These are phyloP conservation scores for Geotrichum siamense DNA, from an alignment of 1,139 yeast species.

Conservation along the genomic window DNA sequence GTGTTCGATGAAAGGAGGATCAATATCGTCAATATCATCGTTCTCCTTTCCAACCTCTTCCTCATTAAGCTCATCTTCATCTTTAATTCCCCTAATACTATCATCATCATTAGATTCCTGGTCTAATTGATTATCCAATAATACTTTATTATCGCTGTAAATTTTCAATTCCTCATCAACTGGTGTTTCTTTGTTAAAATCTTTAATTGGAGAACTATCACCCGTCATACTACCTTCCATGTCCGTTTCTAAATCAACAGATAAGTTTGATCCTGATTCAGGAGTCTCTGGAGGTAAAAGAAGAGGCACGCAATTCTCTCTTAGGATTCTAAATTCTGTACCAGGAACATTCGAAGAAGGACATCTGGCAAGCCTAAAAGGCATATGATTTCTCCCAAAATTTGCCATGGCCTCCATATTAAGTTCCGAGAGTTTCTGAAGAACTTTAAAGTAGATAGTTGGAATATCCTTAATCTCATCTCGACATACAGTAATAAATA, in stretches of 20 bases:
- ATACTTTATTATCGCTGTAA: slow-evolving; percentile 7
- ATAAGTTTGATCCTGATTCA: not conserved
- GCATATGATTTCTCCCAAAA: not conserved
- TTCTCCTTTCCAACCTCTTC: not conserved
- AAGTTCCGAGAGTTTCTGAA: slow-evolving; percentile 8
- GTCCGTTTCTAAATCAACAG: not conserved
- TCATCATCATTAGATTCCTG: not conserved
- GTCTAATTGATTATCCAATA: slow-evolving; percentile 14
- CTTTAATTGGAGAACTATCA: not conserved
- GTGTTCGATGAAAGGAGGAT: slow-evolving; percentile 2
- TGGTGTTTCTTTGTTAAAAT: slow-evolving; percentile 10
- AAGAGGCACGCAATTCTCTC: not conserved
- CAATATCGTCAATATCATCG: not conserved
- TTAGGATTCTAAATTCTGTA: not conserved
- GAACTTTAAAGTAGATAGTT: slow-evolving; percentile 47
- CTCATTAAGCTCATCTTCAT: not conserved
- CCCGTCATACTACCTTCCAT: not conserved
- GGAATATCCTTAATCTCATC: slow-evolving; percentile 49
- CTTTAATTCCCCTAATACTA: not conserved
- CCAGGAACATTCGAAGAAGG: slow-evolving; percentile 6
- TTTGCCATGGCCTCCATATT: slow-evolving; percentile 1
- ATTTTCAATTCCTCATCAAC: slow-evolving; percentile 6
- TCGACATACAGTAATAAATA: slow-evolving; percentile 52
- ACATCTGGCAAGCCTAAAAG: not conserved
- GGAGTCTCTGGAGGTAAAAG: not conserved